Base-by-base conservation (phyloP, 78 protist species). In the Fonticula alba region DNA sequence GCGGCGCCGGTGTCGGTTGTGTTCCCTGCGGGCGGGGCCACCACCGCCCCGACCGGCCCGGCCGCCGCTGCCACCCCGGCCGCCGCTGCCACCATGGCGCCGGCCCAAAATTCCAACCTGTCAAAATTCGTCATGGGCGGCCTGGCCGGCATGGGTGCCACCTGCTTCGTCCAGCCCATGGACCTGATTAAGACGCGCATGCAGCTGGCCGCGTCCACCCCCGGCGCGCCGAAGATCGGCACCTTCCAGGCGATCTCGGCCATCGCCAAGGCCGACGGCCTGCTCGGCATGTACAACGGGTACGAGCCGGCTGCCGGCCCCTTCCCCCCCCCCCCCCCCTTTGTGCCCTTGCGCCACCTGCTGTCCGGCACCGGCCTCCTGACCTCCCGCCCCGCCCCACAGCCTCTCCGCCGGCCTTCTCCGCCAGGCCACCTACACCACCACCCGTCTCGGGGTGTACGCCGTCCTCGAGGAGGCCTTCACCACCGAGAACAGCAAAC, bases 381-480 rank as follows among this genome's bases (percentile, higher is more conserved):
- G 14, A 43, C 47, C n/a, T 2, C 22, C 31, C 46, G 14, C 36
- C n/a, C n/a, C n/a, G n/a, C n/a, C n/a, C n/a, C n/a, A n/a, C 60
- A 65, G 70, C 24, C 54, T 66, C 5, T 32, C 65, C 4, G 71
- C 71, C 1, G 62, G 65, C 24, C 55, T 66, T 27, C 40, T 66
- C n/a, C 69, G 69, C 22, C 72, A 67, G 46, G 72, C 72, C 1
- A 67, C 72, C 14, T 67, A 67, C 57, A 67, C 72, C 13, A 67
- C 63, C 20, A 55, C 56, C 11, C 72, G 72, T 4, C 50, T 67
- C n/a, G 72, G 72, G 56, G 37, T 67, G 11, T 67, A 67, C 54
- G 31, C 4, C 32, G 22, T 24, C 36, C 41, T 37, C 35, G 0
- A 27, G 10, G 46, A 49, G 13, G 3, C 11, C 62, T 22, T 43